Conservation (phyloP, 2,329 filamentous ascomycete species). For the Colletotrichum truncatum region DNA sequence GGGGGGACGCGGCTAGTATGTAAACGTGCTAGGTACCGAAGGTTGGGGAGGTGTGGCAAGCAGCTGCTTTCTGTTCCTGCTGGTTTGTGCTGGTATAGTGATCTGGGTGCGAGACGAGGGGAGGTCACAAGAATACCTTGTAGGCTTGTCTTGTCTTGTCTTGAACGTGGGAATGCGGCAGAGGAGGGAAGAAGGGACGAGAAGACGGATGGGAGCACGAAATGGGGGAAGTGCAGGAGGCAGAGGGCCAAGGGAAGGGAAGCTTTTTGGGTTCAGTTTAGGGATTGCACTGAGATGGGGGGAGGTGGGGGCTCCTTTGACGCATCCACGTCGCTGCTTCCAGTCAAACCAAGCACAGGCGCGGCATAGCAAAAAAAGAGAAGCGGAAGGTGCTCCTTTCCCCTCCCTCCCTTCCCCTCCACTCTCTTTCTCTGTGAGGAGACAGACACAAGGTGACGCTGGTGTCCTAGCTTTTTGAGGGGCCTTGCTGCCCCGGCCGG, state of each 20-base stretch:
- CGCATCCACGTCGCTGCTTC: constrained; percentile 23
- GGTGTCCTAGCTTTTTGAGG: constrained; percentile 29
- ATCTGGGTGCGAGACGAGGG: constrained; percentile 16
- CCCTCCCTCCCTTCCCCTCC: neutral
- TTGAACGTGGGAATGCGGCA: neutral
- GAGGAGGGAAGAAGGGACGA: neutral
- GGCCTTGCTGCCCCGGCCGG: constrained; percentile 21
- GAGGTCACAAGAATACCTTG: constrained; percentile 8
- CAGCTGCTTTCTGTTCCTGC: constrained; percentile 14
- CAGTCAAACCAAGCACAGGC: constrained; percentile 22
- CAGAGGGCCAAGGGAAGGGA: constrained; percentile 30
- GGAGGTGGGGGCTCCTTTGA: constrained; percentile 22
- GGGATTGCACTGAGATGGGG: constrained; percentile 25
- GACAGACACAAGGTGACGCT: constrained; percentile 10
- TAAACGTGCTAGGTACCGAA: constrained; percentile 5
- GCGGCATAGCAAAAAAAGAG: neutral
- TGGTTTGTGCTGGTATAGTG: constrained; percentile 2
- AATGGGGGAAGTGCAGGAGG: constrained; percentile 15
- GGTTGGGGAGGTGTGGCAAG: constrained; percentile 9
- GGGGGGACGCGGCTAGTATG: constrained; percentile 13
- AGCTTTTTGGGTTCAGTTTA: constrained; percentile 32
- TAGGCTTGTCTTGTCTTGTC: constrained; percentile 8
- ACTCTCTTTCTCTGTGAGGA: neutral
- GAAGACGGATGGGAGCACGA: constrained; percentile 10
- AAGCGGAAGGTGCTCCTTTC: constrained; percentile 10